phyloP scores from a whole-genome alignment of 2,329 filamentous ascomycete species.

The Colletotrichum theobromicola region DNA sequence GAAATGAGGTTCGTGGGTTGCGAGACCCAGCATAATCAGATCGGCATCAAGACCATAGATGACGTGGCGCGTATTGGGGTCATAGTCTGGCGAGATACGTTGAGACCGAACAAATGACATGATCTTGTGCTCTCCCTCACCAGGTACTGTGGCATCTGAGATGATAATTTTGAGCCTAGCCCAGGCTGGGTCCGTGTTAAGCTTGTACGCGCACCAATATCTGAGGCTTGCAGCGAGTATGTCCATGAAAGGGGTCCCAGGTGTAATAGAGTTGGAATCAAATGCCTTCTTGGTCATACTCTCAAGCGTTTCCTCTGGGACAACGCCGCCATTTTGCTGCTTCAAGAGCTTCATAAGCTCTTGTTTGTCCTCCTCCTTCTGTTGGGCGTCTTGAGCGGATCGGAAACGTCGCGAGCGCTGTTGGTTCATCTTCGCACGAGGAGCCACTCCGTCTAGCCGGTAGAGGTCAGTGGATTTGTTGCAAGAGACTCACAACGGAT shows the following conservation, averaged over 20 bases:
- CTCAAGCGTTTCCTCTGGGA: slow-evolving; percentile 66
- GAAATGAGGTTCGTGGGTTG: slow-evolving; percentile 97
- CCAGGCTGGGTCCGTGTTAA: slow-evolving; percentile 97
- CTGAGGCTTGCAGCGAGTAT: slow-evolving; percentile 87
- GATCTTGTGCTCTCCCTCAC: slow-evolving; percentile 99
- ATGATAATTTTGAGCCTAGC: slow-evolving; percentile 97
- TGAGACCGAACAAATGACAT: slow-evolving; percentile 98
- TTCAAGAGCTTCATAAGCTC: slow-evolving; percentile 86
- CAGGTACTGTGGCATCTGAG: slow-evolving; percentile 95
- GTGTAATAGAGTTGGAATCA: slow-evolving; percentile 87
- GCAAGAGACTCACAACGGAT: neutral
- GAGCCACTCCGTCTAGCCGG: slow-evolving; percentile 84
- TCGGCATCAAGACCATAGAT: slow-evolving; percentile 98
- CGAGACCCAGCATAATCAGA: slow-evolving; percentile 97
- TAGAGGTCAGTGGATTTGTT: neutral
- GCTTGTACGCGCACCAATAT: slow-evolving; percentile 97
- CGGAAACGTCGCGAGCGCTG: slow-evolving; percentile 96
- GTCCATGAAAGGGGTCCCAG: slow-evolving; percentile 98
- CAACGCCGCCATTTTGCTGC: slow-evolving; percentile 72
- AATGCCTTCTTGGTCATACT: slow-evolving; percentile 84
- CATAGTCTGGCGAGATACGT: slow-evolving; percentile 85
- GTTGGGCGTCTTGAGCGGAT: slow-evolving; percentile 89
- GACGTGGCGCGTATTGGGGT: slow-evolving; percentile 96
- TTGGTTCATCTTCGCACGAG: slow-evolving; percentile 99
- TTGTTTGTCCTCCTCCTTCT: slow-evolving; percentile 90